Conservation (phyloP, 306 rosid species). For the Mimosa bimucronata region DNA sequence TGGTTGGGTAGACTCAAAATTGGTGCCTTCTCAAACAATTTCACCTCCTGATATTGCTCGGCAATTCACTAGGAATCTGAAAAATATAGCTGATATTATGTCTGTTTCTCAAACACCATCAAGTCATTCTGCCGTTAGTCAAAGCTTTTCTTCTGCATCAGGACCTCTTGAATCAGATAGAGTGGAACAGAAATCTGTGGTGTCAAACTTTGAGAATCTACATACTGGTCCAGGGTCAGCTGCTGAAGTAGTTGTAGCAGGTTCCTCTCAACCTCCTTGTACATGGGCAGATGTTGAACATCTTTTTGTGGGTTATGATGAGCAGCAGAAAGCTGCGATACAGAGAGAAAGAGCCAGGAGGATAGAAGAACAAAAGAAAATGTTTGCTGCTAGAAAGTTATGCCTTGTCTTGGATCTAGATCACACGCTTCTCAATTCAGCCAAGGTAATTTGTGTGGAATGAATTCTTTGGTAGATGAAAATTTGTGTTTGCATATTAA, state of each 20-base stretch:
- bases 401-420: conserved; percentile 98
- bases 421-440: conserved; percentile 98
- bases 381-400: conserved; percentile 85
- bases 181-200: conserved; percentile 52
- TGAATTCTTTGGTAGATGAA: conserved; percentile 19
- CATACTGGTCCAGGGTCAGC: conserved; percentile 43
- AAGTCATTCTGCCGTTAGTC: conserved; percentile 47
- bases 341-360: conserved; percentile 97
- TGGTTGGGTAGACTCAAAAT: conserved; percentile 55
- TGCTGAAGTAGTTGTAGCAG: conserved; percentile 50
- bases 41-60: conserved; percentile 70
- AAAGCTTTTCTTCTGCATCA: conserved; percentile 54
- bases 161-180: conserved; percentile 51
- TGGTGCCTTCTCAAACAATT: conserved; percentile 49
- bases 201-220: conserved; percentile 54
- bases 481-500: conserved; percentile 38
- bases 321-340: conserved; percentile 89
- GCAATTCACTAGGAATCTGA: conserved; percentile 79
- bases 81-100: conserved; percentile 82
- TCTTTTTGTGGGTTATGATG: conserved; percentile 88
- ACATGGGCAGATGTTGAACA: conserved; percentile 91
- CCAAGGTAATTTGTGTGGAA: conserved; percentile 71
- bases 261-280: conserved; percentile 57
- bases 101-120: conserved; percentile 69
- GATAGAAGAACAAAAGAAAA: conserved; percentile 89